Evolutionary conservation across 495 filamentous ascomycete genomes (phyloP), one percentile per base, ranked within the genome.

Genomic region (Parachaetomium inaequale): DNA sequence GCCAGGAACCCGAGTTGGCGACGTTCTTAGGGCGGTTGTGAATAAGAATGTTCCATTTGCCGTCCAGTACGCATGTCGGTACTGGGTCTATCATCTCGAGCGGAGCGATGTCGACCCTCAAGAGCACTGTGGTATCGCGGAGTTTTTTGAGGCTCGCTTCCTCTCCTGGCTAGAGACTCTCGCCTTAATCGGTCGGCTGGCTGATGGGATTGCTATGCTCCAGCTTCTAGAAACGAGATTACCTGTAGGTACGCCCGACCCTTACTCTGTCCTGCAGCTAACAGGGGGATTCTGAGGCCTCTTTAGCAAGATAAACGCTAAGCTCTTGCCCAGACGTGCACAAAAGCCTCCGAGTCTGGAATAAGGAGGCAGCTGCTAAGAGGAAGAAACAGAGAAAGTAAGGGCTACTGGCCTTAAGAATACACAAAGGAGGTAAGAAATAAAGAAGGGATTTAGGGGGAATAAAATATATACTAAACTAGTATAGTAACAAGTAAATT

Each of bases 61-160:
- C 26, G 21, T 58, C 7, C 55, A 58, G 55, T 58, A 58, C 28
- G 55, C 55, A n/a, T 58, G 40, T 47, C 40, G 38, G 17, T 58
- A 58, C 26, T 58, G 55, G 55, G 38, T 47, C 26, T 21, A 46
- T 21, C 55, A 58, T 46, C 40, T 46, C 7, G 8, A 47, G 10
- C 28, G 14, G 28, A 32, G 49, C 10, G 49, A 11, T 21, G 6
- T 52, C 12, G 49, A 32, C 28, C 49, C 14, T 52, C 28, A n/a
- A 31, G 49, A 52, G 15, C 28, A 32, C 10, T 1, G 26, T 5
- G 28, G 28, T 4, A 19, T 52, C 11, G 29, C 29, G 29, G 28
- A 31, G 1, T 19, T 52, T 52, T 32, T 52, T 2, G 28, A 34
- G 49, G 28, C 15, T 32, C 26, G 28, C 2, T 52, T 52, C 31